Percentiles rank a stretch among this genome's conserved stretches.
Conservation (phyloP, 306 rosid species). For the Gleditsia sinensis region DNA sequence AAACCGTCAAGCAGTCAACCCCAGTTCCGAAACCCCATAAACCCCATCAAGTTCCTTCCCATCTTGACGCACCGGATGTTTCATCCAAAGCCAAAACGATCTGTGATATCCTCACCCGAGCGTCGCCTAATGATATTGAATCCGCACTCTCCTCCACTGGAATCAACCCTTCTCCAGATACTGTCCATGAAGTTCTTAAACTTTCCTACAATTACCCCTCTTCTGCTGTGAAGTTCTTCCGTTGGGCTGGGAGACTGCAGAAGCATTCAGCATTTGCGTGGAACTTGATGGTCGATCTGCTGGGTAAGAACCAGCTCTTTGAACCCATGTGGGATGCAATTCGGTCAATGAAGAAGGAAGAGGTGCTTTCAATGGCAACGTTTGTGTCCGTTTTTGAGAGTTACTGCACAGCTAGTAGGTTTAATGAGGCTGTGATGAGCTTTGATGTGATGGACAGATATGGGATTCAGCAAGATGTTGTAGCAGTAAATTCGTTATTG, state of each 20-base stretch:
- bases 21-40: slow-evolving; percentile 32
- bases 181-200: slow-evolving; percentile 51
- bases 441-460: slow-evolving; percentile 71
- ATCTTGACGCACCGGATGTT: slow-evolving; percentile 37
- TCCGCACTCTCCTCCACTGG: slow-evolving; percentile 51
- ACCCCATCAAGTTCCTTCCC: slow-evolving; percentile 38
- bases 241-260: slow-evolving; percentile 55
- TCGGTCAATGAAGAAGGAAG: slow-evolving; percentile 66
- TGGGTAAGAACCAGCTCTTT: slow-evolving; percentile 68
- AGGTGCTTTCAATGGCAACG: slow-evolving; percentile 45
- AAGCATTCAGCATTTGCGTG: slow-evolving; percentile 57
- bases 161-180: slow-evolving; percentile 47
- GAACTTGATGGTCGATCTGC: slow-evolving; percentile 70
- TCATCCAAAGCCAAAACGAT: slow-evolving; percentile 47
- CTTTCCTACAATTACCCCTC: slow-evolving; percentile 60
- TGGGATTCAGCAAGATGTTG: slow-evolving; percentile 48
- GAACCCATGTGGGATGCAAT: slow-evolving; percentile 81
- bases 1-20: slow-evolving; percentile 30
- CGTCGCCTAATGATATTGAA: slow-evolving; percentile 53
- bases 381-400: slow-evolving; percentile 64
- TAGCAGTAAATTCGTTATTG: slow-evolving; percentile 62
- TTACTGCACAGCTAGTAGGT: slow-evolving; percentile 54
- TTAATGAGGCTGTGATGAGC: slow-evolving; percentile 63
- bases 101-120: slow-evolving; percentile 53
- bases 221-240: slow-evolving; percentile 73